Evolutionary conservation across 441 rosid genomes (phyloP).

Genomic region (Pelargonium cotyledonis): DNA sequence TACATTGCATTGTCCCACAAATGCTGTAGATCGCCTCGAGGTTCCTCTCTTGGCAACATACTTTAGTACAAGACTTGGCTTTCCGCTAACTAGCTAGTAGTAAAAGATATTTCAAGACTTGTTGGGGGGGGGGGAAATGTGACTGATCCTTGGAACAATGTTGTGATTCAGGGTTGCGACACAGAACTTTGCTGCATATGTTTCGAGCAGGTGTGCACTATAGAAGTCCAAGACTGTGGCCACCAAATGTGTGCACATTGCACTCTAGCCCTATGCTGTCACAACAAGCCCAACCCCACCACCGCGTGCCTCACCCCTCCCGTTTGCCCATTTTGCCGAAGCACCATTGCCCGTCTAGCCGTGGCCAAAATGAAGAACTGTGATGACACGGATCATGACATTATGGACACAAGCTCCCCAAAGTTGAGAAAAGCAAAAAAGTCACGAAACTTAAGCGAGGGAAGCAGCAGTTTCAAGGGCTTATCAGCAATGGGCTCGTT

Average conservation of each 20-base stretch:
- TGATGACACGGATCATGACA: constrained; percentile 42
- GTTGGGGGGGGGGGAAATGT: neutral
- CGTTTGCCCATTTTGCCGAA: constrained; percentile 94
- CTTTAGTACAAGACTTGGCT: neutral
- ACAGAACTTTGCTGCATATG: constrained; percentile 85
- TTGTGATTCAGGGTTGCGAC: constrained; percentile 57
- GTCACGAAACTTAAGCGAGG: constrained; percentile 71
- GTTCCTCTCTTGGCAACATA: neutral
- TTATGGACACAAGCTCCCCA: constrained; percentile 53
- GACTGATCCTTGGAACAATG: neutral
- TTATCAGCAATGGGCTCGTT: constrained; percentile 57
- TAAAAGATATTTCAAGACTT: neutral
- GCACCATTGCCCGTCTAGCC: constrained; percentile 52
- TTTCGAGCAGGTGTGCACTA: constrained; percentile 87
- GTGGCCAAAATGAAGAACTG: constrained; percentile 49
- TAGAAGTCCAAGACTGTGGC: constrained; percentile 83
- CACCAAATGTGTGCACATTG: constrained; percentile 98
- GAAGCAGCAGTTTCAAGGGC: constrained; percentile 93
- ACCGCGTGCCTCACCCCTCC: constrained; percentile 70
- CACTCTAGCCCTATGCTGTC: constrained; percentile 86
- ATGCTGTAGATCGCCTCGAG: neutral
- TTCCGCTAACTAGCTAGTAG: neutral
- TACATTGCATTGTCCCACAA: neutral
- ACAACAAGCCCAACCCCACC: constrained; percentile 94
- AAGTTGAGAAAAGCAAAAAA: constrained; percentile 58